Percentiles rank a stretch among this genome's conserved stretches.
Conservation (phyloP, 768 basidiomycete genomes). For the Tephrocybe sp. region DNA sequence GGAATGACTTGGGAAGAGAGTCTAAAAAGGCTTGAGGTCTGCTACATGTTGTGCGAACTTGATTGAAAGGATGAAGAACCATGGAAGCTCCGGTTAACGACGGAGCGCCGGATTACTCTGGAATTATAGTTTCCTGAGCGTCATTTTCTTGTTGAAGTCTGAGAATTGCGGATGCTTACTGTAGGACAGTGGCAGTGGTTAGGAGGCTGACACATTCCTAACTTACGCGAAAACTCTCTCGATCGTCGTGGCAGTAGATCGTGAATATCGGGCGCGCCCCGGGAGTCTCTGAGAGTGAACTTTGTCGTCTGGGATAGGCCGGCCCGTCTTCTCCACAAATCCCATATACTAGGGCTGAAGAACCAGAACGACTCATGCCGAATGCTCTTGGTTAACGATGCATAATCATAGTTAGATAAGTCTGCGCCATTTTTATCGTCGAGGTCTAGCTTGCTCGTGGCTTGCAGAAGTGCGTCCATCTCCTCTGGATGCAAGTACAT, state of each 20-base stretch:
- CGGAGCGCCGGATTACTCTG: constrained; percentile 27
- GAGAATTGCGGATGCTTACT: constrained; percentile 17
- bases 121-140: neutral
- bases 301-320: constrained; percentile 12
- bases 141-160: neutral
- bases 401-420: constrained; percentile 19
- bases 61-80: constrained; percentile 25
- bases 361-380: constrained; percentile 27
- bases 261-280: constrained; percentile 23
- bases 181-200: constrained; percentile 24
- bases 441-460: constrained; percentile 11
- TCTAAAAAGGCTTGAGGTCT: constrained; percentile 32
- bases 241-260: constrained; percentile 27
- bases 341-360: constrained; percentile 28
- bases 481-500: constrained; percentile 22
- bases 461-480: constrained; percentile 19
- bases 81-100: constrained; percentile 27
- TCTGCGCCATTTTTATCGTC: constrained; percentile 15
- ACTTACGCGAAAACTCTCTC: constrained; percentile 20
- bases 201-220: constrained; percentile 23
- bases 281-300: constrained; percentile 14
- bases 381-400: constrained; percentile 21
- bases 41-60: constrained; percentile 25
- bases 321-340: constrained; percentile 18
- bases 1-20: constrained; percentile 33